Conservation (phyloP, 768 basidiomycete species). For the Aureoboletus auriporus region DNA sequence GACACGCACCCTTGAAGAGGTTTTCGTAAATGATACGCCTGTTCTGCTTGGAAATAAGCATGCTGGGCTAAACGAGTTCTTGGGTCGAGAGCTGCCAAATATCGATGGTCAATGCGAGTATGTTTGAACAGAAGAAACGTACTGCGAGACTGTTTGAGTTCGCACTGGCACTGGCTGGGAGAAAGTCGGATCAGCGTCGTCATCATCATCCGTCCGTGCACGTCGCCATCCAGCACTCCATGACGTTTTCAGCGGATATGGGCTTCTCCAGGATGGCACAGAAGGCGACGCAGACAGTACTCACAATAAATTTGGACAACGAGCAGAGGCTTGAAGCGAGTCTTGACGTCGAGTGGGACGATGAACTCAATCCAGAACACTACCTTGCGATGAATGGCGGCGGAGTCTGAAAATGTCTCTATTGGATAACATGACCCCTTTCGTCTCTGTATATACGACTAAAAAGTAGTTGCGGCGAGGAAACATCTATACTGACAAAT, state of each 20-base stretch:
- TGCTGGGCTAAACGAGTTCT: slow-evolving; percentile 44
- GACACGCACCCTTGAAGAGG: slow-evolving; percentile 94
- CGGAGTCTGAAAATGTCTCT: slow-evolving; percentile 22
- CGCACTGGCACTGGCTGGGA: slow-evolving; percentile 34
- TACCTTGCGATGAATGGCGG: slow-evolving; percentile 3
- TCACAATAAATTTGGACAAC: slow-evolving; percentile 18
- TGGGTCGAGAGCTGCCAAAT: slow-evolving; percentile 29
- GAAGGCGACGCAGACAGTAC: slow-evolving; percentile 9
- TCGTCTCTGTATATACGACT: too few species aligned
- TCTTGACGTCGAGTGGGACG: slow-evolving; percentile 37
- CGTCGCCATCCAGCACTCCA: slow-evolving; percentile 32
- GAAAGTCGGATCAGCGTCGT: slow-evolving; percentile 17
- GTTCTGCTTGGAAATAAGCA: slow-evolving; percentile 97
- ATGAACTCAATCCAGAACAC: slow-evolving; percentile 16
- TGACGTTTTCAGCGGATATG: not conserved
- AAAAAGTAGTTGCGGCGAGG: too few species aligned
- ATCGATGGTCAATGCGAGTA: not conserved
- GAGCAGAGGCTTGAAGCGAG: slow-evolving; percentile 26
- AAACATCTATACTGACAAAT: not conserved
- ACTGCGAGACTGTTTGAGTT: slow-evolving; percentile 31
- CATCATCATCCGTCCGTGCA: slow-evolving; percentile 30
- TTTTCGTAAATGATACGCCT: slow-evolving; percentile 96
- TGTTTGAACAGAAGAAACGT: slow-evolving; percentile 13
- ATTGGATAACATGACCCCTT: slow-evolving; percentile 14
- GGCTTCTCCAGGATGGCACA: slow-evolving; percentile 6